These are phyloP conservation scores for Ceratocystis harringtonii DNA, from an alignment of 2,329 filamentous ascomycete genomes.

Conservation along the genomic window DNA sequence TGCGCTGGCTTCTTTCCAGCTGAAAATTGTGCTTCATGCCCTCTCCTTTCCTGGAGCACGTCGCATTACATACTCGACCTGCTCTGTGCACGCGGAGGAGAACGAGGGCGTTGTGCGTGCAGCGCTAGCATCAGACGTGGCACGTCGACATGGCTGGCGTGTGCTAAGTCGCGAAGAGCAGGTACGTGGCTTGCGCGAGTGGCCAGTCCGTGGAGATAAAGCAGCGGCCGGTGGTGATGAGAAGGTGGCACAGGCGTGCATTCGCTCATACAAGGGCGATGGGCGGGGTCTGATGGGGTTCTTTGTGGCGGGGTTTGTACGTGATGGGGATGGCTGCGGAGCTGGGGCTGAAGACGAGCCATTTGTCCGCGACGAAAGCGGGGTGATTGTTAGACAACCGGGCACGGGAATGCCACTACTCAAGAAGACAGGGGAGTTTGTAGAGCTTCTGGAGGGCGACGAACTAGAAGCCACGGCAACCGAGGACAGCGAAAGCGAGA, in stretches of 20 bases:
- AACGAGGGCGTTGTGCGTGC: conserved; percentile 73
- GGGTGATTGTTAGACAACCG: conserved; percentile 31
- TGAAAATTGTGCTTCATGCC: conserved; percentile 68
- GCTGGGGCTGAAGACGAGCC: conserved; percentile 27
- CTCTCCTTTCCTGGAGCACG: conserved; percentile 62
- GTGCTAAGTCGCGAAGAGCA: conserved; percentile 60
- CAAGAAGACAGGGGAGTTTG: conserved; percentile 24
- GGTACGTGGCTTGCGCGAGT: conserved; percentile 57
- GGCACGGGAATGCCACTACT: conserved; percentile 26
- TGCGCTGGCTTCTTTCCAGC: conserved; percentile 67
- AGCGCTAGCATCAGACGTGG: conserved; percentile 53
- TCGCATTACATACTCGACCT: conserved; percentile 83
- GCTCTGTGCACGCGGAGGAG: conserved; percentile 72
- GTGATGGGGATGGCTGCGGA: conserved; percentile 31
- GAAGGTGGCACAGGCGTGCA: conserved; percentile 55
- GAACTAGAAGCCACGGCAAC: conserved; percentile 11
- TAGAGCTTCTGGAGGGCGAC: conserved; percentile 19
- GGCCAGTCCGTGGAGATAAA: conserved; percentile 50
- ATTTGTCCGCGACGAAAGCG: conserved; percentile 39
- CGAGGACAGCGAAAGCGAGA: conserved; percentile 16
- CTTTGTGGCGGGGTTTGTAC: conserved; percentile 77
- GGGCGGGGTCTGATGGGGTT: conserved; percentile 83
- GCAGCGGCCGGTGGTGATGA: conserved; percentile 36
- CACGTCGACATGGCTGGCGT: conserved; percentile 56
- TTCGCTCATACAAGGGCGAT: conserved; percentile 68